Conservation (phyloP, 2,329 filamentous ascomycete species). For the Colletotrichum gigasporum region DNA sequence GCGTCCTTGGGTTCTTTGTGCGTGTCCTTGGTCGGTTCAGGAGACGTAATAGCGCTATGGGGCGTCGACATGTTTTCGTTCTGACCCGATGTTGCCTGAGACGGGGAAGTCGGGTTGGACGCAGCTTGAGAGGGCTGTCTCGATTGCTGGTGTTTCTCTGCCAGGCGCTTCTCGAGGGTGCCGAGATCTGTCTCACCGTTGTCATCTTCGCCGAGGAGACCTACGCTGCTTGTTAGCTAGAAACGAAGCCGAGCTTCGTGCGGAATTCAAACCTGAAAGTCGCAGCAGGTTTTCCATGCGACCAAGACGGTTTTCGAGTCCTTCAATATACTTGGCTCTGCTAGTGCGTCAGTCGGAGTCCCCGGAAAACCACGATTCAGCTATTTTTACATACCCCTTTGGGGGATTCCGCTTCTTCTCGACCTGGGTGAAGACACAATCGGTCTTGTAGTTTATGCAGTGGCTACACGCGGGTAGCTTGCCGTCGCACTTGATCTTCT, state of each 20-base stretch:
- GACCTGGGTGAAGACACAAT: conserved; percentile 96
- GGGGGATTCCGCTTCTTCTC: conserved; percentile 98
- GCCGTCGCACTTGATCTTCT: conserved; percentile 98
- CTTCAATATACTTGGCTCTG: conserved; percentile 97
- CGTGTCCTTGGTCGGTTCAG: conserved; percentile 53
- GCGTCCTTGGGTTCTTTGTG: conserved; percentile 45
- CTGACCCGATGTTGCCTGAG: conserved; percentile 53
- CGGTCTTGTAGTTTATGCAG: conserved; percentile 97
- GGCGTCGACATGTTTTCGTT: conserved; percentile 57
- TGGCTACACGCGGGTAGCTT: conserved; percentile 95
- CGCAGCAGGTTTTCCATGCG: conserved; percentile 93
- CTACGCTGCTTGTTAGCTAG: conserved; percentile 47
- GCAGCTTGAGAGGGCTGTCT: conserved; percentile 58
- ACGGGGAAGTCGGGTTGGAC: conserved; percentile 63
- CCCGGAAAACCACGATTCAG: background rate
- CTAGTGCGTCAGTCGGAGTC: background rate
- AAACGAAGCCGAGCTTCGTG: background rate
- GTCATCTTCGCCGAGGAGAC: conserved; percentile 86
- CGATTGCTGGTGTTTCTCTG: conserved; percentile 64
- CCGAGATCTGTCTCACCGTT: conserved; percentile 87
- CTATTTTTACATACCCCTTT: conserved; percentile 77
- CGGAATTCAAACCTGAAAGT: conserved; percentile 70
- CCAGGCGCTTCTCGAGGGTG: conserved; percentile 81
- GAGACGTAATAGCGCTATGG: conserved; percentile 64
- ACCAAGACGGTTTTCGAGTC: conserved; percentile 91